A percentile compares a stretch with the other conserved stretches of the same genome.
Evolutionary conservation across 441 rosid genomes (phyloP).

Genomic region (Euphorbia celastroides): DNA sequence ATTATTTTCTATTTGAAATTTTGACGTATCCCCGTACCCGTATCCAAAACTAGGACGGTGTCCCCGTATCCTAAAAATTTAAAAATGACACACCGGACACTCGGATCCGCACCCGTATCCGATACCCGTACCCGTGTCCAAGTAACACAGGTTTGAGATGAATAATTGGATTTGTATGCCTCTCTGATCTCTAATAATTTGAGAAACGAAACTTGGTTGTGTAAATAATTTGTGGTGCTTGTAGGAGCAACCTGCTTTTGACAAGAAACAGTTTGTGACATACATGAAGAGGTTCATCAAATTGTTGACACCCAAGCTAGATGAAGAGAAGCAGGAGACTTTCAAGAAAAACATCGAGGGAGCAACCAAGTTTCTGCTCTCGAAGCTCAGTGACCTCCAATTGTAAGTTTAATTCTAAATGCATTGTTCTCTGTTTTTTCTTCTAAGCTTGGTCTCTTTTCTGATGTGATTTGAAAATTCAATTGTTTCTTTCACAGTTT

Average conservation of each 20-base stretch:
- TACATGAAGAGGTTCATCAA: conserved; percentile 74
- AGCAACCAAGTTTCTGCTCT: conserved; percentile 80
- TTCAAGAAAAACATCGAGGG: conserved; percentile 86
- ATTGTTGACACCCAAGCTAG: conserved; percentile 57
- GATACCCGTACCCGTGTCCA: too few relatives aligned
- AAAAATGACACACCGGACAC: too few relatives aligned
- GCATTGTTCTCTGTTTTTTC: background rate
- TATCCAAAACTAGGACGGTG: too few relatives aligned
- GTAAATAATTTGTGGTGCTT: background rate
- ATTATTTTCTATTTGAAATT: too few relatives aligned
- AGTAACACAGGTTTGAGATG: too few relatives aligned
- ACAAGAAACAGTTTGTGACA: conserved; percentile 74
- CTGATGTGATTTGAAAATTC: background rate
- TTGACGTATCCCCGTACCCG: too few relatives aligned
- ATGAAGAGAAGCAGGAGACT: conserved; percentile 39
- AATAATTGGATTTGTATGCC: too few relatives aligned
- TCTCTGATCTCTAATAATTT: too few relatives aligned
- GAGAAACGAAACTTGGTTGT: background rate
- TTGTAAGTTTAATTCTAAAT: conserved; percentile 45
- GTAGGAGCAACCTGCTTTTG: conserved; percentile 94
- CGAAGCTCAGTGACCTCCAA: conserved; percentile 82
- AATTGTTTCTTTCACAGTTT: conserved; percentile 40
- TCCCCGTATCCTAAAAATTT: too few relatives aligned
- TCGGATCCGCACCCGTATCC: too few relatives aligned
- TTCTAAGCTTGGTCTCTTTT: background rate